Evolutionary conservation across 345 rosid species (phyloP).

Genomic region (Eucalyptus erythrocorys): DNA sequence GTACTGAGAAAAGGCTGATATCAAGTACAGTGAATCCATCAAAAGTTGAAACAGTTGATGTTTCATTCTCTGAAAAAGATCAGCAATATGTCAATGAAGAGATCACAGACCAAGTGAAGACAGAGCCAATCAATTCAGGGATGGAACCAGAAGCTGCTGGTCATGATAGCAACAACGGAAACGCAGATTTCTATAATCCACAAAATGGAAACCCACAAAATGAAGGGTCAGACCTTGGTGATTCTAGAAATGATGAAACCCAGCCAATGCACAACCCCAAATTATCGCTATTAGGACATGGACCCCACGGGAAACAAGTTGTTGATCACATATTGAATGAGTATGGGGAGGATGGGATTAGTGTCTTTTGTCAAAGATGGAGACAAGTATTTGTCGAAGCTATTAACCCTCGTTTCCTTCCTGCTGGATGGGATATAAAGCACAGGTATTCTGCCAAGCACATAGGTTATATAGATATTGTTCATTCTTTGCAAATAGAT

Average conservation of each 20-base stretch:
- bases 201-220: slow-evolving; percentile 11
- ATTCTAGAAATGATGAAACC: slow-evolving; percentile 11
- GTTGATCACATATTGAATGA: slow-evolving; percentile 55
- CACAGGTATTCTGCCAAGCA: slow-evolving; percentile 38
- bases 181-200: not conserved
- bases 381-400: slow-evolving; percentile 87
- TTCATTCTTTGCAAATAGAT: not conserved
- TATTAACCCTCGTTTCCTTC: slow-evolving; percentile 67
- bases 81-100: not conserved
- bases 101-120: not conserved
- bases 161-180: not conserved
- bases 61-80: not conserved
- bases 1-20: not conserved
- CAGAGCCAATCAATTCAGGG: not conserved
- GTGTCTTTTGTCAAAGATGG: slow-evolving; percentile 84
- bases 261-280: slow-evolving; percentile 39
- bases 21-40: not conserved
- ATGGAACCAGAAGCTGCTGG: not conserved
- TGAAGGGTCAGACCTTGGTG: not conserved
- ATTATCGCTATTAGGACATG: slow-evolving; percentile 85
- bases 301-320: slow-evolving; percentile 88
- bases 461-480: not conserved
- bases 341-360: slow-evolving; percentile 66
- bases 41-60: not conserved
- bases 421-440: slow-evolving; percentile 84